Percentiles rank a stretch among this genome's conserved stretches.
These are phyloP conservation scores for Penicillium sp. DNA, from an alignment of 2,329 filamentous ascomycete species.

Conservation along the genomic window DNA sequence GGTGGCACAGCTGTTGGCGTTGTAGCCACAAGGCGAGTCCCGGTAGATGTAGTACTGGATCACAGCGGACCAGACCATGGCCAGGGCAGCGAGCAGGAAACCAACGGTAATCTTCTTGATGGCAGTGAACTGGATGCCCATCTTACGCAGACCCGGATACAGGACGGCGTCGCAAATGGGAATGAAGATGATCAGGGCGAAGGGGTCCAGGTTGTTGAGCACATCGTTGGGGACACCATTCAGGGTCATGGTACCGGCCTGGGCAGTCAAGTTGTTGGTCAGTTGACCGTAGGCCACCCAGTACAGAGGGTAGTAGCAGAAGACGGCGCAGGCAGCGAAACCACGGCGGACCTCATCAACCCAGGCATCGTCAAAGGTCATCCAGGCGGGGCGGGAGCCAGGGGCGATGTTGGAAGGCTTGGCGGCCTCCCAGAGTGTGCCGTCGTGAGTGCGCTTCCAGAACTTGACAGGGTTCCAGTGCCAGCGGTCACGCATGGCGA, in stretches of 20 bases:
- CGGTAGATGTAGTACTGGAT: conserved; percentile 60
- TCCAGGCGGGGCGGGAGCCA: conserved; percentile 17
- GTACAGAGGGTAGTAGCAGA: conserved; percentile 49
- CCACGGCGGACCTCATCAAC: conserved; percentile 76
- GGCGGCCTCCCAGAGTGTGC: conserved; percentile 19
- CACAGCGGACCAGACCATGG: conserved; percentile 55
- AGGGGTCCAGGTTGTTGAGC: conserved; percentile 56
- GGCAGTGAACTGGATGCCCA: conserved; percentile 53
- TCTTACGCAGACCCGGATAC: conserved; percentile 52
- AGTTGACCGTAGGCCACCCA: conserved; percentile 56
- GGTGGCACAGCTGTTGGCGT: conserved; percentile 51
- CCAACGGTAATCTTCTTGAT: conserved; percentile 56
- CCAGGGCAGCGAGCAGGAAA: conserved; percentile 51
- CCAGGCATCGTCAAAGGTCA: conserved; percentile 73
- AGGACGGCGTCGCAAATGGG: conserved; percentile 56
- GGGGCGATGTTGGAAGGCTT: conserved; percentile 12
- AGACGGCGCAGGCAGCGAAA: conserved; percentile 69
- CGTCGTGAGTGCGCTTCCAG: conserved; percentile 24
- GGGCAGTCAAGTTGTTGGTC: conserved; percentile 57
- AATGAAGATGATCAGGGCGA: conserved; percentile 57
- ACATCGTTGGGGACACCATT: conserved; percentile 58
- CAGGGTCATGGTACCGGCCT: conserved; percentile 56
- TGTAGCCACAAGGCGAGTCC: conserved; percentile 60
- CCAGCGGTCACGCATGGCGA: conserved; percentile 65
- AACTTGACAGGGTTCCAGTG: conserved; percentile 58